Evolutionary conservation across 192 early-diverging fungal species (phyloP), one percentile per base, ranked within the genome.

Genomic region (Allomyces arbusculus): DNA sequence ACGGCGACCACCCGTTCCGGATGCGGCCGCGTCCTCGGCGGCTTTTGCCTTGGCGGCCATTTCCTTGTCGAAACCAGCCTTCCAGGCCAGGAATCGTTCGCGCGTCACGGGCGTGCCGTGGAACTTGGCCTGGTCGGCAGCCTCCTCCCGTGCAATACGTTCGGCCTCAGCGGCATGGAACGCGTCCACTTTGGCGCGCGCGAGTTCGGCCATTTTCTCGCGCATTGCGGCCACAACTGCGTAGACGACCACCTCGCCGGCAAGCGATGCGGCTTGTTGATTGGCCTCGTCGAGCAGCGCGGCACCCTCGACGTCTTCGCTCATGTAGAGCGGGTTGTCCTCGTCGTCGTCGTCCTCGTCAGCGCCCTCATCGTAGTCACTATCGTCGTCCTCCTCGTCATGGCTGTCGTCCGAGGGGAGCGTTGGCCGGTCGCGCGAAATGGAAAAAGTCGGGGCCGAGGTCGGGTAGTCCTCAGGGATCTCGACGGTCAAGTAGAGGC

Each of bases 81-180:
- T 89, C 94, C 94, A 97, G 43, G 71, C 78, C 45, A 82, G 64
- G 69, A 97, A 97, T 11, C 74, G 68, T 10, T 84, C 90, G 1
- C 79, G 40, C 26, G 91, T 95, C 8, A 95, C 90, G 44, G 76
- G 82, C 4, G 91, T 95, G 40, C 94, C 94, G 43, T 82, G 77
- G 66, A 89, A 89, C 67, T 83, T 82, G 44, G 74, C 77, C 65
- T 84, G 75, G 62, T 95, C 94, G 11, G 68, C 83, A 70, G 86
- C 77, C 11, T 78, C 20, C 69, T 89, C 89, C 63, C 70, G 77
- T 64, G 75, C 78, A 28, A 82, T 71, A 67, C 71, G 64, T 65
- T 82, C 83, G 19, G 78, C 81, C 40, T 71, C 73, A 4, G 64
- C 71, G 28, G 74, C 69, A 63, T 79, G 78, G 25, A 76, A 65